Percentiles rank a stretch among this genome's conserved stretches.
Evolutionary conservation across 257 asterid species (phyloP).

Genomic region (Jacaranda copaia): DNA sequence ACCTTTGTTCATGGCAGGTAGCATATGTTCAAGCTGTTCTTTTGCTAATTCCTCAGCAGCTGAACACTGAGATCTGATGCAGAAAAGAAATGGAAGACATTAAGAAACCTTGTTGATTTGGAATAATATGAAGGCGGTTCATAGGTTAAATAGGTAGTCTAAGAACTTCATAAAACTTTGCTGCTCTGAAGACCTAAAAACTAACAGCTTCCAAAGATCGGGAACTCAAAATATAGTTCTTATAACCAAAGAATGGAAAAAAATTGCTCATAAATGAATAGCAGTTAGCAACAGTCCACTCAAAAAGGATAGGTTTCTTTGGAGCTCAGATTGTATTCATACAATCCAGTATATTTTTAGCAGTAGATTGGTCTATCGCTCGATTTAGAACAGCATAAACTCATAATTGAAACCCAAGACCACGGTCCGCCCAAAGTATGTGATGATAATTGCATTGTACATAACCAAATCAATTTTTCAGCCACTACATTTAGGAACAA

Average conservation of each 20-base stretch:
- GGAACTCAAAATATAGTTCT: slow-evolving; percentile 19
- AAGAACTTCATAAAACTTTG: no score
- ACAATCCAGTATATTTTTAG: background rate
- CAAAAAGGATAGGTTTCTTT: background rate
- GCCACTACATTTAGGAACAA: no score
- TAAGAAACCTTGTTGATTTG: slow-evolving; percentile 1
- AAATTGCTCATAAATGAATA: background rate
- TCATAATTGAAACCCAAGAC: no score
- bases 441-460: no score
- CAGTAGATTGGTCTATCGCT: background rate
- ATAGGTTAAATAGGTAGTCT: no score
- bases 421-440: no score
- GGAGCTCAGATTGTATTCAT: background rate
- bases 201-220: background rate
- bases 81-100: slow-evolving; percentile 23
- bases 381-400: no score
- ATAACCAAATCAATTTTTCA: no score
- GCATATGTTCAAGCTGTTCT: slow-evolving; percentile 64
- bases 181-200: background rate
- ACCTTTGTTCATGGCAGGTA: slow-evolving; percentile 61
- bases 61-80: slow-evolving; percentile 74
- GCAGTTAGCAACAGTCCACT: background rate
- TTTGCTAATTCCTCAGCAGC: slow-evolving; percentile 68
- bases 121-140: no score
- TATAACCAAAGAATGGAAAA: background rate